Evolutionary conservation across 108 stramenopile species (phyloP), one percentile per base, ranked within the genome.

Genomic region (Tribonema minus): DNA sequence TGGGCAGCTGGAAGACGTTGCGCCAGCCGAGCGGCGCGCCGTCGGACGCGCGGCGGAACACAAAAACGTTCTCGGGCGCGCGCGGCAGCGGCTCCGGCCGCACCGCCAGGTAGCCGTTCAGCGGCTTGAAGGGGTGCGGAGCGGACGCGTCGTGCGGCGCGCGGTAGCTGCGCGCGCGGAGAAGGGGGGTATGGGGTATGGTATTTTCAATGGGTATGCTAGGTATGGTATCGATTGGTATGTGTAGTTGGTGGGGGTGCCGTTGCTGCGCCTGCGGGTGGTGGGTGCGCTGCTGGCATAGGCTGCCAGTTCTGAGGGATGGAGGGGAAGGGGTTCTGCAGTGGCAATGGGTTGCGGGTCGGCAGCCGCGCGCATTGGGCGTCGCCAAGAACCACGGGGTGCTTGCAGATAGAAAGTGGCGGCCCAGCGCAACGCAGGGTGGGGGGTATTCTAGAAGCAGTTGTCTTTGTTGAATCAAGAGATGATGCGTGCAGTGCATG

Each of bases 11-110:
- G 68, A 82, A 82, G 3, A 69, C 67, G 73, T 82, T 82, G 5
- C 82, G 72, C 82, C 82, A 82, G 68, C 82, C 82, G 33, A 82
- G 37, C n/a, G 75, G 30, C 64, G 58, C 35, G 46, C 72, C 66
- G 54, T 23, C 25, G 40, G 0, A n/a, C 35, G 9, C 23, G 68
- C 38, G 28, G 15, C 74, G 40, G 67, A 82, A 74, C 5, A 76
- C 60, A 61, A 82, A 69, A 30, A 82, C 82, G 35, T 82, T 82
- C 5, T 75, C 58, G 0, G 82, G 82, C 27, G 82, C 82, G 7
- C 73, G 64, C 32, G 68, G 54, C 41, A 82, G 29, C 61, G 74
- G 74, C 67, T 82, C 81, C 37, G 71, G 70, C 58, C 40, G 46
- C 41, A 62, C 41, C 35, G 2, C 59, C 5, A 30, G 25, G 68